Conservation (phyloP, 768 basidiomycete species). For the Coprinopsis marcescibilis region DNA sequence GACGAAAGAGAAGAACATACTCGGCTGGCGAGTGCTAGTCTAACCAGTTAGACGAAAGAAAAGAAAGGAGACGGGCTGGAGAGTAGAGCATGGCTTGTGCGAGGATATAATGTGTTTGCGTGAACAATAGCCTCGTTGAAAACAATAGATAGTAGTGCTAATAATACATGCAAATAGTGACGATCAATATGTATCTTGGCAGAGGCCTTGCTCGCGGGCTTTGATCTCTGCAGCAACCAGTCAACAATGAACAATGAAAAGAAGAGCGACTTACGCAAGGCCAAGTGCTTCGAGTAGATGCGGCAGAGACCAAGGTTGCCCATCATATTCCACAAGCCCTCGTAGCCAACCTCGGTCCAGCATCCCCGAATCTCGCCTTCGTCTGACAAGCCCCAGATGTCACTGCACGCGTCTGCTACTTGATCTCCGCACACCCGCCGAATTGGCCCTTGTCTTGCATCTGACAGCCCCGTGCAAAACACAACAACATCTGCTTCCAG, state of each 20-base stretch:
- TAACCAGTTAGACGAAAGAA: too few relatives aligned
- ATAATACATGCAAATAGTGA: neutral
- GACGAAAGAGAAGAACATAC: too few relatives aligned
- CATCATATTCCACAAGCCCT: constrained; percentile 52
- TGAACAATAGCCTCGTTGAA: too few relatives aligned
- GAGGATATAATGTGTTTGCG: too few relatives aligned
- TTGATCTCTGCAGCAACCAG: constrained; percentile 45
- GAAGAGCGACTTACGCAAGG: constrained; percentile 45
- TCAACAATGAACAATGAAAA: neutral
- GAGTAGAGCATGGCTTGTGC: too few relatives aligned
- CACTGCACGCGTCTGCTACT: constrained; percentile 35
- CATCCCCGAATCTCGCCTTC: constrained; percentile 54
- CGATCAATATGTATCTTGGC: constrained; percentile 22
- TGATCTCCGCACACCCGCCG: constrained; percentile 38
- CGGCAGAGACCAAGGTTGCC: constrained; percentile 53
- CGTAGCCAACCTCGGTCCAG: constrained; percentile 27
- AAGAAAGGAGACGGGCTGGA: too few relatives aligned
- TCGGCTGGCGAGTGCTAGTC: too few relatives aligned
- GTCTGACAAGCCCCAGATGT: constrained; percentile 55
- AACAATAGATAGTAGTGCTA: too few relatives aligned
- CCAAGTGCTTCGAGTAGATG: constrained; percentile 57
- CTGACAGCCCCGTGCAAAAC: constrained; percentile 28
- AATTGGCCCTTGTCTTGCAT: constrained; percentile 29
- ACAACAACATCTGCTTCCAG: constrained; percentile 34
- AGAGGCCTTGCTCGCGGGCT: constrained; percentile 44